These are phyloP conservation scores for Pinus tabuliformis DNA, from an alignment of 75 land plant genomes.

Conservation along the genomic window DNA sequence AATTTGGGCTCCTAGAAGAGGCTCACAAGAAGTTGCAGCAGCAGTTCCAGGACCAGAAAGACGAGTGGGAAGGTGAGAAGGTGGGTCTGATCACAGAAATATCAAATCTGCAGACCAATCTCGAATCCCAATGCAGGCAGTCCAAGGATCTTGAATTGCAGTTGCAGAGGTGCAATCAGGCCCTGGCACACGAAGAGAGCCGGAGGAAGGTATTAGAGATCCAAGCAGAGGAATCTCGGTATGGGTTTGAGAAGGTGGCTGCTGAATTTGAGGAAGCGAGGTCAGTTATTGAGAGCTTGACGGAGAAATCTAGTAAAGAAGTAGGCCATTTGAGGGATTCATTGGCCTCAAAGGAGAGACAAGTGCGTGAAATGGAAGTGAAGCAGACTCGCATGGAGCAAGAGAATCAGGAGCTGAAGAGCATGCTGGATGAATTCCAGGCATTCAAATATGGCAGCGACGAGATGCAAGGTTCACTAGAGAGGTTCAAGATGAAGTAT, in stretches of 20 bases:
- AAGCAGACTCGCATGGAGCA: constrained; percentile 28
- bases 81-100: constrained; percentile 26
- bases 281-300: constrained; percentile 39
- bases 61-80: constrained; percentile 59
- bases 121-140: constrained; percentile 43
- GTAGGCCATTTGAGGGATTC: constrained; percentile 44
- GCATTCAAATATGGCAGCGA: constrained; percentile 34
- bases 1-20: constrained; percentile 60
- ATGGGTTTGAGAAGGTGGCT: constrained; percentile 34
- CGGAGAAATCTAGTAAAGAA: constrained; percentile 37
- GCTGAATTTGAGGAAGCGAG: constrained; percentile 44
- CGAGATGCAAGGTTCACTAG: constrained; percentile 26
- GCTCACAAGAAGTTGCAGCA: constrained; percentile 41
- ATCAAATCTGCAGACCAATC: constrained; percentile 26
- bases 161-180: constrained; percentile 57
- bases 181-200: constrained; percentile 68
- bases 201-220: constrained; percentile 55
- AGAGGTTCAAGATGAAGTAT: constrained; percentile 35
- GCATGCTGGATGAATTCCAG: constrained; percentile 47
- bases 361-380: constrained; percentile 46
- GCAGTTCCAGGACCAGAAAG: constrained; percentile 20
- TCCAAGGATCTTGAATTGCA: constrained; percentile 25
- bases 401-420: constrained; percentile 51
- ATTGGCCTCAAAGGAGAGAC: constrained; percentile 37
- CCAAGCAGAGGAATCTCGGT: constrained; percentile 44